phyloP scores from a whole-genome alignment of 139 green algal genomes.

The Coccomyxa sp. region DNA sequence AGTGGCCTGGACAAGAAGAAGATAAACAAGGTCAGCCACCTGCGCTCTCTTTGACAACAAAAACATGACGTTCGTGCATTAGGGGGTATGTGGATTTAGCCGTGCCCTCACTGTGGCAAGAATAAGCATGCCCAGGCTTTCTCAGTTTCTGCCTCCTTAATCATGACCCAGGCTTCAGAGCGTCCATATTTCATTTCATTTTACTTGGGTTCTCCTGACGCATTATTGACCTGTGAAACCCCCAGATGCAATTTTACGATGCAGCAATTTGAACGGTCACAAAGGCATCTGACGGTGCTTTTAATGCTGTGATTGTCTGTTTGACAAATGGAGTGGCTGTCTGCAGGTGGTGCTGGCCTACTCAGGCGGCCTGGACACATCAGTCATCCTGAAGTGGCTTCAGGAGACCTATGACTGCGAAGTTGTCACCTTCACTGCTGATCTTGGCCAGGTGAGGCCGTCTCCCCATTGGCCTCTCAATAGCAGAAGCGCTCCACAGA shows the following conservation, averaged over 20 bases:
- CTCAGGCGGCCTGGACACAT: slow-evolving; percentile 92
- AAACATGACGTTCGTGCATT: neutral
- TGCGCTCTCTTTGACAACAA: neutral
- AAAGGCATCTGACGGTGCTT: neutral
- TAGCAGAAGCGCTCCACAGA: neutral
- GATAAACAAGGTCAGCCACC: neutral
- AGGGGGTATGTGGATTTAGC: too few relatives aligned
- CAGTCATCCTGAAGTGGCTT: slow-evolving; percentile 99
- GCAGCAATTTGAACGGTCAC: neutral
- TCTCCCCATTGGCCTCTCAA: too few relatives aligned
- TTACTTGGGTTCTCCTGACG: neutral
- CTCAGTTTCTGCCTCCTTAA: neutral
- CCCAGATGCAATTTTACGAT: too few relatives aligned
- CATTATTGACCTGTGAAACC: neutral
- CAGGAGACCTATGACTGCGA: slow-evolving; percentile 94
- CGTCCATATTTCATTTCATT: neutral
- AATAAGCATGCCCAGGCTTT: too few relatives aligned
- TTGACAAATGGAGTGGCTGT: slow-evolving; percentile 4
- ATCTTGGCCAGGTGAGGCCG: slow-evolving; percentile 83
- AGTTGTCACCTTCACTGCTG: slow-evolving; percentile 95
- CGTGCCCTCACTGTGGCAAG: too few relatives aligned
- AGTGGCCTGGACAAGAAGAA: too few relatives aligned
- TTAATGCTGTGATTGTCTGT: neutral
- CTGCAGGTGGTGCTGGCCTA: slow-evolving; percentile 94
- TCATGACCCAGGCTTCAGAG: neutral